These are phyloP conservation scores for Echinosophora koreensis DNA, from an alignment of 306 rosid species.

Conservation along the genomic window DNA sequence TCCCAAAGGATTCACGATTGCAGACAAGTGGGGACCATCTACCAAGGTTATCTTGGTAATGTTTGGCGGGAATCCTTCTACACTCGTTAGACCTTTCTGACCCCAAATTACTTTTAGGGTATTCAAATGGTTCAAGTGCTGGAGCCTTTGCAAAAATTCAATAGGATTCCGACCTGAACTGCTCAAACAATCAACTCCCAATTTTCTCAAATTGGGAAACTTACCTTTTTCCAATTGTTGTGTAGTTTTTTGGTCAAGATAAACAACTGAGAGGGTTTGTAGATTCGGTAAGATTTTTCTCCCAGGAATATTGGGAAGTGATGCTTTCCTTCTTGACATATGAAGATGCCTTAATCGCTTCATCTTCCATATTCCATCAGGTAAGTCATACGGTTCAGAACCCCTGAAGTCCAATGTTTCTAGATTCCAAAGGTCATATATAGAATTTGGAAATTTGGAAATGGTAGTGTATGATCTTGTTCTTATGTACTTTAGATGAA, in stretches of 20 bases:
- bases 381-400: accelerated
- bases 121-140: background rate
- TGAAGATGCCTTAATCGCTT: conserved; percentile 22
- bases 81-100: accelerated
- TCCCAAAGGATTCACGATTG: background rate
- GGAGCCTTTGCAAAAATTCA: background rate
- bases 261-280: background rate
- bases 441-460: no score
- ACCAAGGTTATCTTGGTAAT: conserved; percentile 28
- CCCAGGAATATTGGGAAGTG: background rate
- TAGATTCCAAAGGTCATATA: background rate
- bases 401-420: conserved; percentile 4
- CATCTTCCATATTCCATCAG: background rate
- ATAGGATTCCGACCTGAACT: no score
- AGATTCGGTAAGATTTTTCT: background rate
- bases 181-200: background rate
- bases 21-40: accelerated
- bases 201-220: conserved; percentile 9
- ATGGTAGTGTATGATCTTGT: no score
- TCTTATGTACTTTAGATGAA: conserved; percentile 3
- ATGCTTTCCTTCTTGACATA: accelerated
- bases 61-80: background rate
- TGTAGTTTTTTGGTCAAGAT: background rate
- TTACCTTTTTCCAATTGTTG: background rate
- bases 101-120: background rate